These are phyloP conservation scores for Arabidopsis lyrata DNA, from an alignment of 441 rosid species.

Conservation along the genomic window DNA sequence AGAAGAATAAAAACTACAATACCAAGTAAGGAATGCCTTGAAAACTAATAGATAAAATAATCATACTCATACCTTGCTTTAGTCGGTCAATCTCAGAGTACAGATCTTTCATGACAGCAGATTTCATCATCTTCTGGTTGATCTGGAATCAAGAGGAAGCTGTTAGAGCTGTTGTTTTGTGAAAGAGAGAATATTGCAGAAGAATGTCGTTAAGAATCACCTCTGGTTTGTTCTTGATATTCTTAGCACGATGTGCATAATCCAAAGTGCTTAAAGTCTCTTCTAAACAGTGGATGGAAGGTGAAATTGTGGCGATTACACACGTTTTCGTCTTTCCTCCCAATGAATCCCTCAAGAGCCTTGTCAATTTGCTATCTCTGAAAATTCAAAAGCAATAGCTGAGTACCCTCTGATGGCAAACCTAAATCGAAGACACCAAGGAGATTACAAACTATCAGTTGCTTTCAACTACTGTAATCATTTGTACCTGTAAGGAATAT, in stretches of 20 bases:
- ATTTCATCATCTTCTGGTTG: constrained; percentile 99
- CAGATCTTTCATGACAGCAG: constrained; percentile 90
- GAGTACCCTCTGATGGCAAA: constrained; percentile 5
- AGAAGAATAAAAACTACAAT: constrained; percentile 1
- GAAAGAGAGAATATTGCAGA: constrained; percentile 21
- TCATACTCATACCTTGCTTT: constrained; percentile 72
- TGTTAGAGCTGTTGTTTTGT: constrained; percentile 17
- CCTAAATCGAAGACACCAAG: constrained; percentile 14
- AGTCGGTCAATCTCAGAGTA: constrained; percentile 94
- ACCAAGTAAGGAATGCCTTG: constrained; percentile 28
- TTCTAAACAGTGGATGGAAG: constrained; percentile 91
- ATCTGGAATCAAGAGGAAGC: constrained; percentile 58
- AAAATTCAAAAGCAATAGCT: constrained; percentile 38
- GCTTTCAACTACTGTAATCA: constrained; percentile 17
- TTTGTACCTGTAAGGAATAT: constrained; percentile 90
- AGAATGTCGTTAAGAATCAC: constrained; percentile 47
- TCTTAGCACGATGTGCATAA: constrained; percentile 98
- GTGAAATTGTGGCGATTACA: constrained; percentile 94
- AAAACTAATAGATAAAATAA: constrained; percentile 4
- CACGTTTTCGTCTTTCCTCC: constrained; percentile 99
- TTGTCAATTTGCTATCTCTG: constrained; percentile 97
- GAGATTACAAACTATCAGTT: constrained; percentile 14
- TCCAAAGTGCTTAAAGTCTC: constrained; percentile 98
- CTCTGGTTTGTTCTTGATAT: constrained; percentile 98
- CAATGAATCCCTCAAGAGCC: constrained; percentile 93